These are phyloP conservation scores for Thuja plicata DNA, from an alignment of 83 land plant genomes.

Conservation along the genomic window DNA sequence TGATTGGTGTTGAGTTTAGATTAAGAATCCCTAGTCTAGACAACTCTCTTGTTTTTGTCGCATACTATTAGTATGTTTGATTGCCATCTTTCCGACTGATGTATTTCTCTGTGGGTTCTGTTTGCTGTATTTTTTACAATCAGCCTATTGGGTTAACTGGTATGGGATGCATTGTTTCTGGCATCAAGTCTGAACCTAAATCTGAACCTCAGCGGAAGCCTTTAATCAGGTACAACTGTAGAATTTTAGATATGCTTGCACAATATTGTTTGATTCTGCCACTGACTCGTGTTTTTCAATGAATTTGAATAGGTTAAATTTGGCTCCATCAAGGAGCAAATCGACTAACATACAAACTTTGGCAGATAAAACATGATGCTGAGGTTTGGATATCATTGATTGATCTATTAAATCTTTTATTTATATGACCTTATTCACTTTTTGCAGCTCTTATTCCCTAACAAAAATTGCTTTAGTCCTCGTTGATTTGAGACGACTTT, in stretches of 20 bases:
- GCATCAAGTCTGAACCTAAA: conserved; percentile 14
- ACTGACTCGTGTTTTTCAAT: background rate
- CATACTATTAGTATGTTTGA: background rate
- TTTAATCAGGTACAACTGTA: conserved; percentile 29
- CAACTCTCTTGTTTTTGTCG: background rate
- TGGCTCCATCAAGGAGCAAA: conserved; percentile 10
- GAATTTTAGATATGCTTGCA: background rate
- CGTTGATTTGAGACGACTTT: background rate
- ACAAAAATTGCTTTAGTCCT: background rate
- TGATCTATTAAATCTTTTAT: background rate
- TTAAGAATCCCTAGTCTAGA: background rate
- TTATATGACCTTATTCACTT: background rate
- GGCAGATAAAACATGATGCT: background rate
- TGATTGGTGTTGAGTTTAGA: background rate
- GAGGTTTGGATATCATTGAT: conserved; percentile 3
- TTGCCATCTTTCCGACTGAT: background rate
- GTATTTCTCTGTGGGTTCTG: background rate
- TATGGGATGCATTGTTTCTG: conserved; percentile 10
- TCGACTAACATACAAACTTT: background rate
- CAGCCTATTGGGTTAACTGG: conserved; percentile 31
- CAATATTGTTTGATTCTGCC: background rate
- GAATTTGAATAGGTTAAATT: conserved; percentile 4
- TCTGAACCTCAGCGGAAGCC: conserved; percentile 31
- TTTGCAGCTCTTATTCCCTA: too few relatives aligned
- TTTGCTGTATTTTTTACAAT: background rate